Base-by-base conservation (phyloP, 768 basidiomycete species). In the Boletus pseudo-olivaceus region DNA sequence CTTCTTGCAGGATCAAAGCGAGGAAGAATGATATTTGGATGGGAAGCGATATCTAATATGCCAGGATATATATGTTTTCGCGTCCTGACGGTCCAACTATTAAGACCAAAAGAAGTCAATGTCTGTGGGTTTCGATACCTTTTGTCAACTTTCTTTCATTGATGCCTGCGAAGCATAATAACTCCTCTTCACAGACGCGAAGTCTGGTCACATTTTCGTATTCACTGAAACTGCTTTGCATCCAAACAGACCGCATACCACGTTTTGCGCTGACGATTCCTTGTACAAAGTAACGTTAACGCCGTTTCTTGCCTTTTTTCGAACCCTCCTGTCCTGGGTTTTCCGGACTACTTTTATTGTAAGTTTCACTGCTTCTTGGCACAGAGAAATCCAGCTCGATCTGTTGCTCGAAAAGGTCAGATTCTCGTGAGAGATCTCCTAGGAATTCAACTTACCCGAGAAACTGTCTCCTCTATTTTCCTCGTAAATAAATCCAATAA, bases 1-100 rank as follows among this genome's bases (percentile, higher is more conserved):
- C 6, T 90, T 90, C 66, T 72, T 91, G 55, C 76, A 72, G 37
- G 85, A 87, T 61, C 85, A 90, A 62, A 88, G 87, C 60, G 85
- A 86, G 35, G 79, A 80, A 19, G 82, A 71, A 32, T 69, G 35
- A 60, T 15, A 17, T 33, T 20, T 12, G 7, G 17, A 15, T 27
- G 30, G 11, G n/a, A 11, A 11, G n/a, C 5, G 23, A 10, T 8
- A 14, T 30, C 17, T 37, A 27, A 3, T 40, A 52, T 15, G 2
- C 32, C 26, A 42, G n/a, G 27, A 29, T 19, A 23, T 17, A 39
- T 10, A 3, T 39, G 12, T 39, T 26, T 33, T 33, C 15, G 8
- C 7, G 8, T 51, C 26, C 39, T 20, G 27, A 20, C 19, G 4
- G 19, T 15, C 19, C 19, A n/a, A 49, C 14, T 20, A 44, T 8